Base-by-base conservation (phyloP, 1,284 basidiomycete genomes). In the Sporisorium graminicola region DNA sequence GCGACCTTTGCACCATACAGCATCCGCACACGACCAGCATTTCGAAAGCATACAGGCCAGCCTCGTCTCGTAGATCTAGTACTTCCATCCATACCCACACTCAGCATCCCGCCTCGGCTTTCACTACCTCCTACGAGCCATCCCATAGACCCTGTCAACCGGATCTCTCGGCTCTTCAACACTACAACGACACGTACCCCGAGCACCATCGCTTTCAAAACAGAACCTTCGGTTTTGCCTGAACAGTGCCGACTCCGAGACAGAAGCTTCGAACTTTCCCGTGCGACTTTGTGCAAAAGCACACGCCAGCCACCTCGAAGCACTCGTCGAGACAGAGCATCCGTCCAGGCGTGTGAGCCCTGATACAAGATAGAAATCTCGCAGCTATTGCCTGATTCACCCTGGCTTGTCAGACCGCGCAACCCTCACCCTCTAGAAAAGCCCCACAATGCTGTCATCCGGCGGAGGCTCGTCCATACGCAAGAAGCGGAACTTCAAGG, bases 401-500 rank as follows among this genome's bases (percentile, higher is more conserved):
- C 22, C 10, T 10, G 18, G 31, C 35, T 20, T 12, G 12, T 42
- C 13, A 44, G 18, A 13, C 27, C 8, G 10, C 20, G 12, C 29
- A 22, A 9, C 35, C 37, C 2, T 29, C 29, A 16, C n/a, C 29
- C 27, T 24, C 53, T 13, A 26, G 26, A 16, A 54, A 20, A 20
- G 20, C 18, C 29, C 29, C 63, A 59, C 44, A 24, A 74, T 74
- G 71, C 61, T 74, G 26, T 67, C 70, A n/a, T 65, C 64, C 24
- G 42, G 57, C 22, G 58, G 61, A 18, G 68, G 59, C 3, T 76
- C 74, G 24, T 77, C 74, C 24, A 69, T 72, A 65, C 80, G 83
- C 60, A 85, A 82, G 74, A 85, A 80, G 72, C 80, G 84, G 33
- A 85, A 85, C 70, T 85, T 85, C 72, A 85, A 85, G 59, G 82